Evolutionary conservation across 2,329 filamentous ascomycete species (phyloP).

Genomic region (Fusarium neocosmosporiellum): DNA sequence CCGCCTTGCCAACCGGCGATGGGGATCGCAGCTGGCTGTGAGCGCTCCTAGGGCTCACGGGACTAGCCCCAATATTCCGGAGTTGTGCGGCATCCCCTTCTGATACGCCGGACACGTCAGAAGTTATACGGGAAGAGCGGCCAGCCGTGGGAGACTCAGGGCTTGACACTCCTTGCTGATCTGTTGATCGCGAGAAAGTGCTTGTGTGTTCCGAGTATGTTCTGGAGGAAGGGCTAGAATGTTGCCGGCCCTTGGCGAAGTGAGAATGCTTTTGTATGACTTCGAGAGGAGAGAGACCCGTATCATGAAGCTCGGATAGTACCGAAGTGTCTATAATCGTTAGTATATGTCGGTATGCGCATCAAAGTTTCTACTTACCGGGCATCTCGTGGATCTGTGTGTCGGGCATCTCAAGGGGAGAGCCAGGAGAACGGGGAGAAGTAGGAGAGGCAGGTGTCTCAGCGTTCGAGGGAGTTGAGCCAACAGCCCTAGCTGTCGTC

Average conservation of each 20-base stretch:
- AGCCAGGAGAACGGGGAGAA: conserved; percentile 21
- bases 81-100: conserved; percentile 37
- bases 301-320: conserved; percentile 58
- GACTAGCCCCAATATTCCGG: conserved; percentile 20
- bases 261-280: conserved; percentile 52
- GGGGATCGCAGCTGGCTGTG: conserved; percentile 11
- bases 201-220: conserved; percentile 44
- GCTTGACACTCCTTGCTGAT: conserved; percentile 15
- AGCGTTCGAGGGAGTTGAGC: conserved; percentile 23
- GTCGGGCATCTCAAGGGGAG: conserved; percentile 54
- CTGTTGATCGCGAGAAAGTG: conserved; percentile 45
- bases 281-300: conserved; percentile 53
- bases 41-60: conserved; percentile 37
- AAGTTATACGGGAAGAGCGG: conserved; percentile 29
- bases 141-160: conserved; percentile 23
- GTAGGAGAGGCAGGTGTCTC: conserved; percentile 19
- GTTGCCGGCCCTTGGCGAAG: conserved; percentile 29
- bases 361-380: conserved; percentile 49
- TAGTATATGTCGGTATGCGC: neutral
- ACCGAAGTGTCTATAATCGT: conserved; percentile 55
- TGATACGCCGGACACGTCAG: conserved; percentile 37
- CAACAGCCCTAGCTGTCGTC: conserved; percentile 31
- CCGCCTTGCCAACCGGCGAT: conserved; percentile 11
- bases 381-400: conserved; percentile 59
- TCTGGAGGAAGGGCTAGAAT: conserved; percentile 39